Evolutionary conservation across 2,329 filamentous ascomycete genomes (phyloP).

Genomic region (Cryphonectria parasitica): DNA sequence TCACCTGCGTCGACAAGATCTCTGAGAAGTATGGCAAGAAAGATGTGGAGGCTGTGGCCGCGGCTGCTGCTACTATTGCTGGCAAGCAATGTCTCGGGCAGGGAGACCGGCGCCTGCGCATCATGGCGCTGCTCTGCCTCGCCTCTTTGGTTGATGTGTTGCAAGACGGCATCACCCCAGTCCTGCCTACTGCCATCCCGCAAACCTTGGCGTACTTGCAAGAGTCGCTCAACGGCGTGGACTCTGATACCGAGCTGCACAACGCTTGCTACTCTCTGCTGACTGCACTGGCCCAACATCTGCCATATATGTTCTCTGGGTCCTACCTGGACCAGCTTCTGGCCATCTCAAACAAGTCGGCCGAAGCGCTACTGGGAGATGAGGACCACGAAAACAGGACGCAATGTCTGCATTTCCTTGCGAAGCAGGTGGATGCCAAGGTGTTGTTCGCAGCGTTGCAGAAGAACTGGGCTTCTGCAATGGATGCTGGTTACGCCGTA

Average conservation of each 20-base stretch:
- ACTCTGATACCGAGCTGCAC: slow-evolving; percentile 68
- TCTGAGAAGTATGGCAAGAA: slow-evolving; percentile 95
- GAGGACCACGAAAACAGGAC: slow-evolving; percentile 67
- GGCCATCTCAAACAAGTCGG: slow-evolving; percentile 72
- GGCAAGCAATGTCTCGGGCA: slow-evolving; percentile 77
- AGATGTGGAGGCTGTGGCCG: slow-evolving; percentile 75
- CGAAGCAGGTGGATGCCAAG: slow-evolving; percentile 76
- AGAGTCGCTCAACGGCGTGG: slow-evolving; percentile 58
- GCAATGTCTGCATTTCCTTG: slow-evolving; percentile 74
- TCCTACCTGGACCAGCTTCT: slow-evolving; percentile 75
- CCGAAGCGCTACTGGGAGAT: slow-evolving; percentile 62
- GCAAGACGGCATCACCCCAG: slow-evolving; percentile 80
- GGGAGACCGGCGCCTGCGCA: slow-evolving; percentile 70
- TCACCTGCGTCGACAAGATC: slow-evolving; percentile 90
- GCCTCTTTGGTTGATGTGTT: slow-evolving; percentile 89
- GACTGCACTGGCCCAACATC: slow-evolving; percentile 75
- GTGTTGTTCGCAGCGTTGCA: slow-evolving; percentile 75
- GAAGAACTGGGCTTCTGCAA: slow-evolving; percentile 71
- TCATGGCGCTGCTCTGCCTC: slow-evolving; percentile 86
- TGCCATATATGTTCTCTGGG: slow-evolving; percentile 87
- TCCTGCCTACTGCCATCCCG: slow-evolving; percentile 76
- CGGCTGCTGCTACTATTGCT: slow-evolving; percentile 76
- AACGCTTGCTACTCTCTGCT: slow-evolving; percentile 83
- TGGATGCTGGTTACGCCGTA: slow-evolving; percentile 64
- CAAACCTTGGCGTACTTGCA: slow-evolving; percentile 73